These are phyloP conservation scores for Carex arenaria DNA, from an alignment of 202 grass and related monocot genomes.

Conservation along the genomic window DNA sequence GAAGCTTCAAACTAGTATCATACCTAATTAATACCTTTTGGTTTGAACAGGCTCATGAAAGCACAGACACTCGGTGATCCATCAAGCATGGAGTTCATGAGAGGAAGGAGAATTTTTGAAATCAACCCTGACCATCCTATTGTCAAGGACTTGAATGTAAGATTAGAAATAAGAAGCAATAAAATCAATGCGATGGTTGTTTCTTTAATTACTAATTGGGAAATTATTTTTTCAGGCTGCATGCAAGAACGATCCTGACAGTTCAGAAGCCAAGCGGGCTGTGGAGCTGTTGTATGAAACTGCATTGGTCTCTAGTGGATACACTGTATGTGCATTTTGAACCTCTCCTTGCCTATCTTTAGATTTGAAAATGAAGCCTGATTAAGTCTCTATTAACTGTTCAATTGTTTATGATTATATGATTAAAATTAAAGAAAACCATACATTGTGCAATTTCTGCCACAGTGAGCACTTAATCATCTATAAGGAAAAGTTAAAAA, in stretches of 20 bases:
- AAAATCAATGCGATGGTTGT: background rate
- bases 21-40: background rate
- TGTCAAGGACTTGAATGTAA: conserved; percentile 82
- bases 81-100: conserved; percentile 95
- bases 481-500: background rate
- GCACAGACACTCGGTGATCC: conserved; percentile 88
- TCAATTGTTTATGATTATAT: background rate
- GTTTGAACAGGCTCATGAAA: conserved; percentile 70
- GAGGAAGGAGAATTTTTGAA: conserved; percentile 87
- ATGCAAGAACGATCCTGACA: conserved; percentile 69
- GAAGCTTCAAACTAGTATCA: background rate
- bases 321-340: conserved; percentile 56
- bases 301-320: conserved; percentile 95
- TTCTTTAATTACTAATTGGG: background rate
- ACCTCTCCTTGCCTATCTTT: background rate
- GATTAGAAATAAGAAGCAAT: background rate
- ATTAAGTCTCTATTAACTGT: background rate
- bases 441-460: background rate
- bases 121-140: conserved; percentile 92
- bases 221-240: conserved; percentile 35
- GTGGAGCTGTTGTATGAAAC: conserved; percentile 81
- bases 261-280: conserved; percentile 68
- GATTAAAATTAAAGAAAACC: background rate
- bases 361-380: background rate
- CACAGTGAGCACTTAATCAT: background rate